Evolutionary conservation across 306 rosid species (phyloP).

Genomic region (Hippophae tibetana): DNA sequence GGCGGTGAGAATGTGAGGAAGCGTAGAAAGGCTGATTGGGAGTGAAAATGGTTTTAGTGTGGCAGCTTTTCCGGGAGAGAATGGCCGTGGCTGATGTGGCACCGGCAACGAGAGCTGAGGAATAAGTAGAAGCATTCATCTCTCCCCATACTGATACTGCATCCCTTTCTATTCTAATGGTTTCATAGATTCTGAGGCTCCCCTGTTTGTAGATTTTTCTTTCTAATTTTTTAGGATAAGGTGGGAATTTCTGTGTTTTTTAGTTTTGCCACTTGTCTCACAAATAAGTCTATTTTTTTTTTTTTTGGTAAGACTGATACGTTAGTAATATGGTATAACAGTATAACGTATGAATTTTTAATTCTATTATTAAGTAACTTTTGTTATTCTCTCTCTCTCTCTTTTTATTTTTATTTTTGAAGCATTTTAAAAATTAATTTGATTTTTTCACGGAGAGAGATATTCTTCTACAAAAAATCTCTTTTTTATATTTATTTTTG

Average conservation of each 20-base stretch:
- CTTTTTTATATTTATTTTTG: no score
- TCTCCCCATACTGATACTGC: slow-evolving; percentile 22
- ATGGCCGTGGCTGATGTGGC: slow-evolving; percentile 15
- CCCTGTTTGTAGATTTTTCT: slow-evolving; percentile 11
- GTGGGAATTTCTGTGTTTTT: slow-evolving; percentile 14
- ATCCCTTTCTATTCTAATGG: background rate
- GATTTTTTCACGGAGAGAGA: no score
- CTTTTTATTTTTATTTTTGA: no score
- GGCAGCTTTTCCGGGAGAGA: slow-evolving; percentile 11
- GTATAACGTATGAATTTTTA: no score
- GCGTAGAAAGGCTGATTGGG: slow-evolving; percentile 12
- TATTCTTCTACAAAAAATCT: no score
- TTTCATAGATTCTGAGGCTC: slow-evolving; percentile 22
- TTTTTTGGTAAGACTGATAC: no score
- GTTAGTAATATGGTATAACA: no score
- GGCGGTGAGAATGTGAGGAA: slow-evolving; percentile 21
- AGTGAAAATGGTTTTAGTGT: slow-evolving; percentile 13
- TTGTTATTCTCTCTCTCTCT: no score
- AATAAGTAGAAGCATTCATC: slow-evolving; percentile 55
- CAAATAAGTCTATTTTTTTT: no score
- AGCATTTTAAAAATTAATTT: no score
- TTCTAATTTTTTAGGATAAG: slow-evolving; percentile 24
- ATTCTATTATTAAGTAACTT: no score
- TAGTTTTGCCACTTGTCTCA: background rate
- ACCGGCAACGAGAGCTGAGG: slow-evolving; percentile 34